phyloP scores from a whole-genome alignment of 1,139 yeast species.

The Hyphopichia buzzinii region DNA sequence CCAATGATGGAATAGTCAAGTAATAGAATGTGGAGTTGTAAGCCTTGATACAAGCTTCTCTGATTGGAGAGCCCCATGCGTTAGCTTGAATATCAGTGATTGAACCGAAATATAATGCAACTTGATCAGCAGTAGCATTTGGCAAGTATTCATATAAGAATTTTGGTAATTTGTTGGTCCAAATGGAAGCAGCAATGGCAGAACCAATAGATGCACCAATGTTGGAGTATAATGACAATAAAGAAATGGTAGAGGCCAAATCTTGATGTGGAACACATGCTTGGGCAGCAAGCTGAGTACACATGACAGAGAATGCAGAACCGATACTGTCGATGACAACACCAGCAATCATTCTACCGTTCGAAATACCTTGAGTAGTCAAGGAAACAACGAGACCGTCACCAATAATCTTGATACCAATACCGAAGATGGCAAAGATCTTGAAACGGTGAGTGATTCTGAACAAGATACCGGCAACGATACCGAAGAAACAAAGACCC shows the following conservation, averaged over 20 bases:
- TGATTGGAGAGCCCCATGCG: conserved; percentile 6
- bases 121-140: conserved; percentile 11
- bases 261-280: conserved; percentile 43
- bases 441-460: conserved; percentile 28
- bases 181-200: conserved; percentile 47
- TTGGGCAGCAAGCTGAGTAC: conserved; percentile 28
- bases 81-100: conserved; percentile 3
- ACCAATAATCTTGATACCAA: conserved; percentile 23
- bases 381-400: conserved; percentile 18
- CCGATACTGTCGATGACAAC: conserved; percentile 23
- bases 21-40: conserved; percentile 14
- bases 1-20: conserved; percentile 19
- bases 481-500: conserved; percentile 28
- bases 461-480: conserved; percentile 23
- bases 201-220: conserved; percentile 45
- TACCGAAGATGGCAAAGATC: conserved; percentile 23
- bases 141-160: conserved; percentile 21
- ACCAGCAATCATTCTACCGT: conserved; percentile 13
- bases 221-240: conserved; percentile 35
- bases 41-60: conserved; percentile 8
- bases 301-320: conserved; percentile 25
- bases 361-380: conserved; percentile 4
- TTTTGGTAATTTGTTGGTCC: conserved; percentile 39
- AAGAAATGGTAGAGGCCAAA: conserved; percentile 42
- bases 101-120: conserved; percentile 15